Percentiles rank a stretch among this genome's conserved stretches.
Conservation (phyloP, 179 eudicot genomes). For the Beta macrorhiza region DNA sequence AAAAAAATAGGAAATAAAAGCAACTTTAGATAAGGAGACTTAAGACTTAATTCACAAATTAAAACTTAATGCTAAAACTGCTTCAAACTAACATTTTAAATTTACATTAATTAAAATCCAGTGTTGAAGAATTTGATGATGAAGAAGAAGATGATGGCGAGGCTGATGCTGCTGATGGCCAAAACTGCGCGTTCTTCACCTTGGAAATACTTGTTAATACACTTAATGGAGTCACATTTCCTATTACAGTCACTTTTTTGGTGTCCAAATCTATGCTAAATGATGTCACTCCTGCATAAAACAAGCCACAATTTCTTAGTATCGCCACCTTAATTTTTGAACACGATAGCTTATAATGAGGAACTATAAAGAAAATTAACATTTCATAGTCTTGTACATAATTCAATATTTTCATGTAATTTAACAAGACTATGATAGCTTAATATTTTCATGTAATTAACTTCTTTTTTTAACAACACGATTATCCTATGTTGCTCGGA, state of each 20-base stretch:
- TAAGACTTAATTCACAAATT: conserved; percentile 4
- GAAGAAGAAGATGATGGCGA: conserved; percentile 36
- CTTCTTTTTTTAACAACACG: too few relatives aligned
- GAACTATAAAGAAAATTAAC: background rate
- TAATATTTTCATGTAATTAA: too few relatives aligned
- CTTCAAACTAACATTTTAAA: conserved; percentile 10
- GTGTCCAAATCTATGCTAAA: too few relatives aligned
- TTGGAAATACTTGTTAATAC: conserved; percentile 73
- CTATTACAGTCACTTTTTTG: conserved; percentile 34
- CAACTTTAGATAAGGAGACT: background rate
- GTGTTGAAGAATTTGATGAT: conserved; percentile 25
- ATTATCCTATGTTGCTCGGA: too few relatives aligned
- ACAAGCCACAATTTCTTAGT: background rate
- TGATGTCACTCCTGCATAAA: conserved; percentile 51
- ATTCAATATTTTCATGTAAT: too few relatives aligned
- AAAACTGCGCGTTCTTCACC: conserved; percentile 82
- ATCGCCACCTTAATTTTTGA: background rate
- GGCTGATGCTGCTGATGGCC: conserved; percentile 62
- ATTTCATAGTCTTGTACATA: too few relatives aligned
- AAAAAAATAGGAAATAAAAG: background rate
- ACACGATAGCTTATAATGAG: background rate
- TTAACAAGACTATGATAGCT: too few relatives aligned
- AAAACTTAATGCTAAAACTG: conserved; percentile 7
- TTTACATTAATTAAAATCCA: conserved; percentile 14
- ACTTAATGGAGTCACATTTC: conserved; percentile 61